Evolutionary conservation across 352 stramenopile species (phyloP), one percentile per base, ranked within the genome.

Genomic region (Phytopythium sindhum): DNA sequence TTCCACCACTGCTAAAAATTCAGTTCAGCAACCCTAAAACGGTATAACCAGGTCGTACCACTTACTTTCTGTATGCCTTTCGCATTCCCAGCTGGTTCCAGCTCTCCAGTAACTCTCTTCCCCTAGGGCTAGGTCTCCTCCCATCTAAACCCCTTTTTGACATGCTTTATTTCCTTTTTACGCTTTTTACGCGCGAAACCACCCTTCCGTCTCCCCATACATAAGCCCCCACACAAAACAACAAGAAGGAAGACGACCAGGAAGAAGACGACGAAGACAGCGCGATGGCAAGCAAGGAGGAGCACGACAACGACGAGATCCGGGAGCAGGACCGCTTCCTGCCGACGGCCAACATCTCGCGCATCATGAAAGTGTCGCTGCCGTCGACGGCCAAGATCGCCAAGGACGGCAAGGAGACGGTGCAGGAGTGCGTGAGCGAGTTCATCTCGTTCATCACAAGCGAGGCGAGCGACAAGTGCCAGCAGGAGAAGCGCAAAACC

Each of bases 381-480:
- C 98, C 98, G 26, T 92, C 96, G 65, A 99, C 97, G 58, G 97
- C 97, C 63, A 99, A 99, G 88, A 99, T 99, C 75, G 96, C 97
- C 61, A 99, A 99, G 82, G 98, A 99, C 76, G 98, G 97, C 66
- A 99, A 99, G 77, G 97, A 99, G 76, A 99, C 96, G 12, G 97
- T 99, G 57, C 97, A 99, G 84, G 97, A 99, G 84, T 99, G 97
- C 71, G 97, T 99, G 62, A 99, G 93, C 52, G 98, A 99, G 83
- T 99, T 99, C 80, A 99, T 99, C 73, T 99, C 94, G 73, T 99
- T 99, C 83, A 99, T 99, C 72, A 99, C 97, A 60, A 98, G 84
- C 71, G 89, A 98, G 69, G 98, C 98, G 31, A 98, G 90, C 66
- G 97, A 99, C 78, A 99, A 99, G 72, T 99, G 97, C 78, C 93